Evolutionary conservation across 2,329 filamentous ascomycete genomes (phyloP).

Genomic region (Microsporum canis): DNA sequence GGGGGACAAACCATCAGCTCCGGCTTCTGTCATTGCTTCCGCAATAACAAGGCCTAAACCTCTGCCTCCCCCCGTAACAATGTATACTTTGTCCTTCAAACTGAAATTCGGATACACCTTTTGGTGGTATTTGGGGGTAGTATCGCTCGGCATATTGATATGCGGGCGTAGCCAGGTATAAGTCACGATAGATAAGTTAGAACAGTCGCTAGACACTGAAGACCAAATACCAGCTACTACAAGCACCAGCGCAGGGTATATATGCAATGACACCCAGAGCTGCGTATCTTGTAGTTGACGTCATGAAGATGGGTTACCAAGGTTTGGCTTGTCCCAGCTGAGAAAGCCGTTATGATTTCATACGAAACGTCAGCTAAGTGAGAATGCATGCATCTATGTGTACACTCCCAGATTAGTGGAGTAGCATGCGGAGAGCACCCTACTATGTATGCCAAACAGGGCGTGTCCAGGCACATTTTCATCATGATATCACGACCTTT

Average conservation of each 20-base stretch:
- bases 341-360: background rate
- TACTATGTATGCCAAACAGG: background rate
- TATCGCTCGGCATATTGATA: conserved; percentile 5
- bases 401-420: too few species aligned
- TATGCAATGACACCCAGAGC: background rate
- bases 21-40: conserved; percentile 38
- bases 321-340: background rate
- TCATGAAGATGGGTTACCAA: background rate
- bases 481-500: background rate
- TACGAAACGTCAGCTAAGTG: background rate
- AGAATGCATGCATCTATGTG: too few species aligned
- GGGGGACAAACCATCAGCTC: conserved; percentile 31
- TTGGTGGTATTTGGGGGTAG: conserved; percentile 6
- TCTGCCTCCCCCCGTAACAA: conserved; percentile 35
- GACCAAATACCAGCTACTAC: background rate
- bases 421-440: too few species aligned
- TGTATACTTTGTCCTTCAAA: conserved; percentile 31
- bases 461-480: background rate
- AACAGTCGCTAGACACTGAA: background rate
- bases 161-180: background rate
- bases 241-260: background rate
- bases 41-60: conserved; percentile 38
- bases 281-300: background rate
- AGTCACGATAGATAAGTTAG: background rate
- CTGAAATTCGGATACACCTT: conserved; percentile 38